phyloP scores from a whole-genome alignment of 257 asterid genomes.

The Fraxinus americana region DNA sequence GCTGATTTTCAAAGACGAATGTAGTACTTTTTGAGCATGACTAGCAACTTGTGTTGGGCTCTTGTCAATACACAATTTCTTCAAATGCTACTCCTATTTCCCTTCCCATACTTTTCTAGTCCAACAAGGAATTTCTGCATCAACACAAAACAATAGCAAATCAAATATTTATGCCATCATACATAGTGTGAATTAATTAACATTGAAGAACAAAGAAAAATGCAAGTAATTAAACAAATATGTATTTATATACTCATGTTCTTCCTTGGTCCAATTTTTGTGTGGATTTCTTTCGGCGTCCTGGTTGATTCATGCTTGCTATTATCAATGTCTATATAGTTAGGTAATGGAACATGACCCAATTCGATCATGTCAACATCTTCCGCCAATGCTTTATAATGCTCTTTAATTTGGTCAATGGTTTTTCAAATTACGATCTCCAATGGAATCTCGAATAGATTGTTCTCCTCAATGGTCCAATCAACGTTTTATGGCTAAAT shows the following conservation, averaged over 20 bases:
- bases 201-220: too few species aligned
- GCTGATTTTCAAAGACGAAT: constrained; percentile 22
- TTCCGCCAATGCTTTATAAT: background rate
- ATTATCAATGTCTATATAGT: background rate
- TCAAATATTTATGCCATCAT: too few species aligned
- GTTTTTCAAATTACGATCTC: too few species aligned
- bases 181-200: too few species aligned
- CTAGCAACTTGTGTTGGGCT: constrained; percentile 36
- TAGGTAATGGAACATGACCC: background rate
- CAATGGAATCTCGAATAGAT: too few species aligned
- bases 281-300: background rate
- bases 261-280: constrained; percentile 36
- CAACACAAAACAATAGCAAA: background rate
- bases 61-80: constrained; percentile 21
- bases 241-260: constrained; percentile 26
- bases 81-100: constrained; percentile 31
- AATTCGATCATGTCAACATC: constrained; percentile 25
- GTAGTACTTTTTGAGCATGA: constrained; percentile 34
- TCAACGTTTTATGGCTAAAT: too few species aligned
- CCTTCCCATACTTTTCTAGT: constrained; percentile 25
- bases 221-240: background rate
- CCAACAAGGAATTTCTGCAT: constrained; percentile 26
- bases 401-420: too few species aligned
- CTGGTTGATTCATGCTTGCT: background rate
- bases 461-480: too few species aligned